Conservation (phyloP, 1,284 basidiomycete genomes). For the Psilocybe mexicana region DNA sequence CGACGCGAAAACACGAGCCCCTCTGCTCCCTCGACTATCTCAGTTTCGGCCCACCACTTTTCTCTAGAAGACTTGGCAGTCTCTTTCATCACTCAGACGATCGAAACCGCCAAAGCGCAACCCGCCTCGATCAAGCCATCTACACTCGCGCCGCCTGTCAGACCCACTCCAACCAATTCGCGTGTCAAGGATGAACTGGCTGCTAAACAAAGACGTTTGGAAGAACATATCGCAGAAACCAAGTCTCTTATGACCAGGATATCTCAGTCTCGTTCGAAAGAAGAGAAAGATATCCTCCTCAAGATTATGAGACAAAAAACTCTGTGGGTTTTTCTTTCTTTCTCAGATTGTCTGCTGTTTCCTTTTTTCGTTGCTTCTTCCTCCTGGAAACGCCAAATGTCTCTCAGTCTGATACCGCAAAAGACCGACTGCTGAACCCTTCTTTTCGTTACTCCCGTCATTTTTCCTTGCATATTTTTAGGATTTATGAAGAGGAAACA, state of each 20-base stretch:
- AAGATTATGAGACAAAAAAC: slow-evolving; percentile 51
- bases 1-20: slow-evolving; percentile 3
- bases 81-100: slow-evolving; percentile 56
- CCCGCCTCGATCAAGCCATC: slow-evolving; percentile 8
- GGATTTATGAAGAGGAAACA: slow-evolving; percentile 20
- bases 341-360: slow-evolving; percentile 10
- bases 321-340: slow-evolving; percentile 36
- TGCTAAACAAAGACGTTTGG: slow-evolving; percentile 55
- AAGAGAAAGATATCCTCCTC: slow-evolving; percentile 63
- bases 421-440: slow-evolving; percentile 5
- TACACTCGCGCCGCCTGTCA: not conserved
- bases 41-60: slow-evolving; percentile 20
- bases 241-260: slow-evolving; percentile 65
- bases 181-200: slow-evolving; percentile 33
- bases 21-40: slow-evolving; percentile 6
- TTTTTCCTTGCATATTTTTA: slow-evolving; percentile 14
- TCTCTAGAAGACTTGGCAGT: slow-evolving; percentile 51
- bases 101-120: slow-evolving; percentile 41
- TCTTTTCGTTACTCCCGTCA: not conserved
- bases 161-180: not conserved
- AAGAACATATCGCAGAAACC: slow-evolving; percentile 69
- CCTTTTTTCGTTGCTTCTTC: not conserved
- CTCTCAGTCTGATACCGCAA: slow-evolving; percentile 8
- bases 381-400: slow-evolving; percentile 12
- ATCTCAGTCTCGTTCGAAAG: slow-evolving; percentile 52